A percentile compares a stretch with the other conserved stretches of the same genome.
Conservation (phyloP, 768 basidiomycete species). For the Pisolithus tinctorius region DNA sequence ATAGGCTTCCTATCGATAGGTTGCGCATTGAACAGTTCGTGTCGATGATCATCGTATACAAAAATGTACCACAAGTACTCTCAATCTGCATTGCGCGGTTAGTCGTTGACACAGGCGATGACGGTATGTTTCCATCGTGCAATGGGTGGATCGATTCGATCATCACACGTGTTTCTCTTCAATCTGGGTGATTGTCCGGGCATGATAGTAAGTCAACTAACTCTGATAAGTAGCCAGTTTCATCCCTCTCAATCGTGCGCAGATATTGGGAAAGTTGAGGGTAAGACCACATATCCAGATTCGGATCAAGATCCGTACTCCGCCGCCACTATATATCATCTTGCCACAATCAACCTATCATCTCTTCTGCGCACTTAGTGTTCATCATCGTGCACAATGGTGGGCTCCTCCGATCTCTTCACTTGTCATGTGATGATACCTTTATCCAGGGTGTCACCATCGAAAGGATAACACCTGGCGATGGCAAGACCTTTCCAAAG, state of each 20-base stretch:
- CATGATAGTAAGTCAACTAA: conserved; percentile 3
- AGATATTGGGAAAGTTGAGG: neutral
- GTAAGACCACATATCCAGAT: conserved; percentile 19
- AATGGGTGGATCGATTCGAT: neutral
- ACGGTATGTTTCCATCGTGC: no score
- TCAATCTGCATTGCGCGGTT: no score
- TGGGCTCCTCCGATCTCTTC: conserved; percentile 9
- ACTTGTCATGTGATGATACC: conserved; percentile 1
- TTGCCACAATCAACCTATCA: neutral
- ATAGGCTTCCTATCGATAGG: conserved; percentile 20
- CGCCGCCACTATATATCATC: conserved; percentile 41
- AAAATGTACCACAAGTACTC: neutral
- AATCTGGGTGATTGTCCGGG: neutral
- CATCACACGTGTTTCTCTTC: neutral
- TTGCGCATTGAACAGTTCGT: neutral
- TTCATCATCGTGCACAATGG: conserved; percentile 28
- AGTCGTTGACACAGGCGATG: no score
- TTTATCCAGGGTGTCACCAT: conserved; percentile 61
- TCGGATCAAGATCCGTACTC: conserved; percentile 78
- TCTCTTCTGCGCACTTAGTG: conserved; percentile 15
- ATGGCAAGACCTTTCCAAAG: conserved; percentile 60
- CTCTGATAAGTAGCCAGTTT: neutral
- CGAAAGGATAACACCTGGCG: conserved; percentile 50
- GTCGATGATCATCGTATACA: neutral
- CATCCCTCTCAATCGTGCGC: neutral